Conservation (phyloP, 2,329 filamentous ascomycete genomes). For the Fusarium pseudoanthophilum region DNA sequence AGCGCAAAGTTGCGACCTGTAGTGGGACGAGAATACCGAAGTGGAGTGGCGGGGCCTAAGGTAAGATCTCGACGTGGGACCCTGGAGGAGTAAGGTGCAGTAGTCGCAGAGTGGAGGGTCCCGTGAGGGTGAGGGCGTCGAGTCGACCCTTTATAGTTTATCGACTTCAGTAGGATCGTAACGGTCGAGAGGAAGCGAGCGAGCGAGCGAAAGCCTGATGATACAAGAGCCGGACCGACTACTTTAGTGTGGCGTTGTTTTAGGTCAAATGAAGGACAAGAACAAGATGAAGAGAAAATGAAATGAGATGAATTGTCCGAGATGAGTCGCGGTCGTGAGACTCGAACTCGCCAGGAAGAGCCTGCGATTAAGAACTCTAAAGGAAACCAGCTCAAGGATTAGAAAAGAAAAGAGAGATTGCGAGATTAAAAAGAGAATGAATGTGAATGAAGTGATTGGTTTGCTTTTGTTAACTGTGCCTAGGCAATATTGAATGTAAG, state of each 20-base stretch:
- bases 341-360: background rate
- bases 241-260: conserved; percentile 17
- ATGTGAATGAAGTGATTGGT: conserved; percentile 5
- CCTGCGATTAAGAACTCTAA: background rate
- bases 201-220: background rate
- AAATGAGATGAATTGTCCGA: conserved; percentile 6
- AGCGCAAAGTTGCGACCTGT: conserved; percentile 41
- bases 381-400: background rate
- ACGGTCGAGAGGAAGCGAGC: conserved; percentile 24
- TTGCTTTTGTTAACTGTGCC: conserved; percentile 2
- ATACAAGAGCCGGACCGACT: conserved; percentile 35
- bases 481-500: background rate
- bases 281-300: background rate
- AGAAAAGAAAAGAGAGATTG: background rate
- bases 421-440: conserved; percentile 17
- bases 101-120: background rate
- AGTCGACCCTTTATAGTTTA: conserved; percentile 9
- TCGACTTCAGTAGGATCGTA: conserved; percentile 18
- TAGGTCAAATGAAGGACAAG: conserved; percentile 6
- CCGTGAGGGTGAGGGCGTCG: conserved; percentile 16
- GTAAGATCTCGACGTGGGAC: conserved; percentile 41
- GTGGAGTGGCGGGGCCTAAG: conserved; percentile 35
- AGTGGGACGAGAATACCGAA: conserved; percentile 38
- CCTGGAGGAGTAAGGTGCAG: conserved; percentile 25
- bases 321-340: background rate